phyloP scores from a whole-genome alignment of 495 filamentous ascomycete species.

The Aspergillus olivimuriae region DNA sequence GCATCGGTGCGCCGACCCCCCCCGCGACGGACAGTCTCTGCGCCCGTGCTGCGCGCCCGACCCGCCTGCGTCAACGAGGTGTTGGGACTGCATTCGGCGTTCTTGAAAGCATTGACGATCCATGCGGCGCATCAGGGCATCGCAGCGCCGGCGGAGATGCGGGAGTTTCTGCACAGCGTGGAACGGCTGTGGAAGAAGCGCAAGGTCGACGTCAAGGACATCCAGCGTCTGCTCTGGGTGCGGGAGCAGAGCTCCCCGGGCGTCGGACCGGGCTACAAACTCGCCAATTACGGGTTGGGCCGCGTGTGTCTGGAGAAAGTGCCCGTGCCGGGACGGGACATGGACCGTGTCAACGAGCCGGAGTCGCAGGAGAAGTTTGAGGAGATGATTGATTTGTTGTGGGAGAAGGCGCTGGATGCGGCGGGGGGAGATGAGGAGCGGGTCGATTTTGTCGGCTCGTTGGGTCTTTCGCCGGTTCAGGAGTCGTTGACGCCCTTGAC shows the following conservation, averaged over 20 bases:
- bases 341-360: slow-evolving; percentile 21
- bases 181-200: slow-evolving; percentile 43
- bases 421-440: slow-evolving; percentile 16
- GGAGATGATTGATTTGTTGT: slow-evolving; percentile 31
- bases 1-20: neutral
- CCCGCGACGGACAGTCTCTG: neutral
- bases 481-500: slow-evolving; percentile 39
- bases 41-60: slow-evolving; percentile 14
- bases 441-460: slow-evolving; percentile 24
- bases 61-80: slow-evolving; percentile 30
- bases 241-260: slow-evolving; percentile 27
- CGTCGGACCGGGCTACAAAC: slow-evolving; percentile 21
- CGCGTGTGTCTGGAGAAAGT: slow-evolving; percentile 30
- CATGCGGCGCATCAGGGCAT: slow-evolving; percentile 38
- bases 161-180: slow-evolving; percentile 34
- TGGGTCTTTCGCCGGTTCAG: slow-evolving; percentile 31
- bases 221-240: slow-evolving; percentile 39
- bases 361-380: slow-evolving; percentile 34
- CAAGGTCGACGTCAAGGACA: slow-evolving; percentile 37
- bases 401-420: slow-evolving; percentile 29
- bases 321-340: slow-evolving; percentile 5
- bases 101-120: slow-evolving; percentile 34
- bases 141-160: slow-evolving; percentile 31
- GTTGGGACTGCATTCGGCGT: slow-evolving; percentile 30
- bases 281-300: slow-evolving; percentile 41